A percentile compares a stretch with the other conserved stretches of the same genome.
phyloP scores from a whole-genome alignment of 1,284 basidiomycete species.

The Irpex lacteus region DNA sequence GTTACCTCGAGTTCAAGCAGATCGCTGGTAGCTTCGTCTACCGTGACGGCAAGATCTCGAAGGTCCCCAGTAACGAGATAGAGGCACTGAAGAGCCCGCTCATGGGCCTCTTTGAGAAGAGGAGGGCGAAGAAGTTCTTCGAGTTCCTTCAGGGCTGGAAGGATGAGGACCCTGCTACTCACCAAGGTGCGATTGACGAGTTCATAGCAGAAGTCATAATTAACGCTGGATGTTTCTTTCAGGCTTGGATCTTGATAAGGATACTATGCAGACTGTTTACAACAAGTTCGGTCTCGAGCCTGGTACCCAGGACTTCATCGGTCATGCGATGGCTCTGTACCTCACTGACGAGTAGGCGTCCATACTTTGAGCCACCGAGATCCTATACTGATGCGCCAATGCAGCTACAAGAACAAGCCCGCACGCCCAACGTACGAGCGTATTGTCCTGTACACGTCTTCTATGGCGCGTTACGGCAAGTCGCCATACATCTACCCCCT shows the following conservation, averaged over 20 bases:
- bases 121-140: conserved; percentile 98
- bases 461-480: conserved; percentile 99
- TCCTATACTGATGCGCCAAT: conserved; percentile 8
- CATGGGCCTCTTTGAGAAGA: conserved; percentile 99
- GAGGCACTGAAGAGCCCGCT: conserved; percentile 94
- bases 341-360: conserved; percentile 91
- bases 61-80: conserved; percentile 97
- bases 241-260: conserved; percentile 86
- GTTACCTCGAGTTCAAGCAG: conserved; percentile 99
- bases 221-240: conserved; percentile 4
- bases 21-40: conserved; percentile 99
- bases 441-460: conserved; percentile 96
- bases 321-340: conserved; percentile 99
- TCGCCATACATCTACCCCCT: conserved; percentile 99
- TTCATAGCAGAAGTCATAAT: neutral
- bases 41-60: conserved; percentile 95
- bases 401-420: conserved; percentile 89
- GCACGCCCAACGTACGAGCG: conserved; percentile 92
- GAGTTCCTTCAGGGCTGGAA: conserved; percentile 96
- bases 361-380: neutral
- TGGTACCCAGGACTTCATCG: conserved; percentile 98
- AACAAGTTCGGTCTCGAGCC: conserved; percentile 97
- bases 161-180: conserved; percentile 91
- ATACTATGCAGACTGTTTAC: conserved; percentile 92
- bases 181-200: conserved; percentile 72